These are phyloP conservation scores for Batrachochytrium dendrobatidis DNA, from an alignment of 371 early-diverging fungal species.

Conservation along the genomic window DNA sequence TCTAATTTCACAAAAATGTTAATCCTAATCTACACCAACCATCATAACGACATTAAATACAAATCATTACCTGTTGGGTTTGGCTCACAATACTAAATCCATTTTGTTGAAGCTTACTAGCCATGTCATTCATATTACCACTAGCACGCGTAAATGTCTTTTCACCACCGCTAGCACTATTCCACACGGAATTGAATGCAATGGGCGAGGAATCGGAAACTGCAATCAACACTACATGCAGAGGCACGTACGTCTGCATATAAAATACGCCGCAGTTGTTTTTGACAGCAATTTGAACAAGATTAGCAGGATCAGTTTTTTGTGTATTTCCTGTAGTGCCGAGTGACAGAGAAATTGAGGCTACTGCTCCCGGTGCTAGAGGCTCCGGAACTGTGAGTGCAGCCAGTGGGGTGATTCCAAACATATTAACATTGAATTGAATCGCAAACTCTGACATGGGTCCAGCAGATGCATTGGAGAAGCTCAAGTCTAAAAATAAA, in stretches of 20 bases:
- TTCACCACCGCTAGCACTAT: no score
- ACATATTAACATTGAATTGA: slow-evolving; percentile 66
- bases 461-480: slow-evolving; percentile 37
- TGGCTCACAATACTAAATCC: no score
- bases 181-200: no score
- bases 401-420: slow-evolving; percentile 43
- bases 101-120: no score
- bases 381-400: slow-evolving; percentile 36
- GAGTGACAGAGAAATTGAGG: slow-evolving; percentile 39
- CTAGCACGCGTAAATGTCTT: no score
- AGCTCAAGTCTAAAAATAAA: slow-evolving; percentile 45
- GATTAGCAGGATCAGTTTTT: slow-evolving; percentile 45
- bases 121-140: no score
- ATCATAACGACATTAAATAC: no score
- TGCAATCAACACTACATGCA: neutral
- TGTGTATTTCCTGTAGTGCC: slow-evolving; percentile 30
- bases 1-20: no score
- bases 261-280: slow-evolving; percentile 55
- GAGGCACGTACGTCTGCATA: slow-evolving; percentile 31
- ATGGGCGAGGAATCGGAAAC: neutral
- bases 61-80: no score
- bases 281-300: slow-evolving; percentile 62
- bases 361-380: slow-evolving; percentile 30
- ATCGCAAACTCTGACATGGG: slow-evolving; percentile 59
- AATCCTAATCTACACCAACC: no score